Conservation (phyloP, 2,329 filamentous ascomycete species). For the Penicillium concentricum region DNA sequence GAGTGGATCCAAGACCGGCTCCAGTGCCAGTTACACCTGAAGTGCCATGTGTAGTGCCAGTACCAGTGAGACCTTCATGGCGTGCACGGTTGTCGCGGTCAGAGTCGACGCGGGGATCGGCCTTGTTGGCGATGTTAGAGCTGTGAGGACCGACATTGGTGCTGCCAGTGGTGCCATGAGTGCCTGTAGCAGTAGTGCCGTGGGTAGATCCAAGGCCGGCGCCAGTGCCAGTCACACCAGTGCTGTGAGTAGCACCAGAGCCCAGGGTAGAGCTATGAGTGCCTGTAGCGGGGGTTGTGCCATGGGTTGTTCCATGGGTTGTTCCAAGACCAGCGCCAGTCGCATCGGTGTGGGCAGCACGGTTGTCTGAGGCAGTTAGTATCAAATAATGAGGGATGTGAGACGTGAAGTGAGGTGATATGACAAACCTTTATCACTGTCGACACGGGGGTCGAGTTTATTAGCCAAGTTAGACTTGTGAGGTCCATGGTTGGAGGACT, state of each 20-base stretch:
- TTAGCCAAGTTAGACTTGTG: constrained; percentile 17
- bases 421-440: constrained; percentile 16
- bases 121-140: constrained; percentile 25
- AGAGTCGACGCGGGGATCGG: constrained; percentile 29
- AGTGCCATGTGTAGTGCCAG: neutral
- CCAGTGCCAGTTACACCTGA: neutral
- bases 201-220: neutral
- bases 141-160: constrained; percentile 12
- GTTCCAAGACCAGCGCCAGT: neutral
- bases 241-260: too few species aligned
- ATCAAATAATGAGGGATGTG: neutral
- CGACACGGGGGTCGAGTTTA: constrained; percentile 22
- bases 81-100: constrained; percentile 3
- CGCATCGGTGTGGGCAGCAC: constrained; percentile 7
- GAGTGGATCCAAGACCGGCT: neutral
- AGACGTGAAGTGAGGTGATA: neutral
- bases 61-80: neutral
- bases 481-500: constrained; percentile 16
- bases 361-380: neutral
- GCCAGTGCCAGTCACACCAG: neutral
- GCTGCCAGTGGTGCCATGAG: constrained; percentile 2
- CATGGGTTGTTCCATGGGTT: neutral
- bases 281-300: neutral
- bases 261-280: neutral
- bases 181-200: neutral